phyloP scores from a whole-genome alignment of 345 rosid species.

The Populus pruinosa region DNA sequence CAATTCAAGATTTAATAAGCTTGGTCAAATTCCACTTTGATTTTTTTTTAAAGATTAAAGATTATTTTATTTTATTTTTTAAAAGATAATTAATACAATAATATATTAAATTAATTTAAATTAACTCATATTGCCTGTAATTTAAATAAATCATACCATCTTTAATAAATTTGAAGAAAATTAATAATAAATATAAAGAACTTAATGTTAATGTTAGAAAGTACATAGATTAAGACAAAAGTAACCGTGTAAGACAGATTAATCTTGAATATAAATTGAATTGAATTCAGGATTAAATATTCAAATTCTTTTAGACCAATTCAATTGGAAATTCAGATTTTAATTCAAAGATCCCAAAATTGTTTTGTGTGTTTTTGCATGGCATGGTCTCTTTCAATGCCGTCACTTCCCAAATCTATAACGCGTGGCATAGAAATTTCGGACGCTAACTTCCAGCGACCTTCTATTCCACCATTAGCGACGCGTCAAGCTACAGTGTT shows the following conservation, averaged over 20 bases:
- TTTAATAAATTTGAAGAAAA: too few species aligned
- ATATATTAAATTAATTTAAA: too few species aligned
- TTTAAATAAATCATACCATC: too few species aligned
- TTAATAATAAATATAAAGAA: too few species aligned
- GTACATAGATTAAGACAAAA: too few species aligned
- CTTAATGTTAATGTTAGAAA: too few species aligned
- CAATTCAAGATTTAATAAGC: too few species aligned
- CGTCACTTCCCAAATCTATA: not conserved
- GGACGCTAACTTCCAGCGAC: conserved; percentile 1
- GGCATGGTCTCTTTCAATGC: not conserved
- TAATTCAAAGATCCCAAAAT: not conserved
- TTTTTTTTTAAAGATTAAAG: too few species aligned
- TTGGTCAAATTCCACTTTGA: accelerated
- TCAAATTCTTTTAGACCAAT: not conserved
- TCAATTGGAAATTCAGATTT: conserved; percentile 1
- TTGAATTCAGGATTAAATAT: conserved; percentile 13
- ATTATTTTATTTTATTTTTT: too few species aligned
- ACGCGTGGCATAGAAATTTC: conserved; percentile 11
- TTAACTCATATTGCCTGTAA: too few species aligned
- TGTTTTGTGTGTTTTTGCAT: not conserved
- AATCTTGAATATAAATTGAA: not conserved
- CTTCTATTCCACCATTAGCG: not conserved
- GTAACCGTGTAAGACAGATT: not conserved
- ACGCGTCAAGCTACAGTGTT: conserved; percentile 5
- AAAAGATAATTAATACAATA: too few species aligned